These are phyloP conservation scores for Heliosperma pusillum DNA, from an alignment of 148 eudicot genomes.

Conservation along the genomic window DNA sequence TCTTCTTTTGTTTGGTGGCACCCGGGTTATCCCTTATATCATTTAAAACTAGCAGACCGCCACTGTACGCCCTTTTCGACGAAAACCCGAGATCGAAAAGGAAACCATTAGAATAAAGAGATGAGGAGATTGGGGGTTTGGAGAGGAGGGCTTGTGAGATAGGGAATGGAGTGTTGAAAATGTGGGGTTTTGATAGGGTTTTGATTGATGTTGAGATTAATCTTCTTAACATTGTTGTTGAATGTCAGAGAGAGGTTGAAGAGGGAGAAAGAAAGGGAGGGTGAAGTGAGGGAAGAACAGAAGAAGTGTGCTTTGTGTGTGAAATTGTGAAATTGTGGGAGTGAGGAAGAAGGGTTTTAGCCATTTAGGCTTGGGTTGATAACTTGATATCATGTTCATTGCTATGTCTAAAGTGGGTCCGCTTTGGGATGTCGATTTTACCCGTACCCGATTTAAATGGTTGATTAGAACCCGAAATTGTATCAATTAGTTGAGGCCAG, in stretches of 20 bases:
- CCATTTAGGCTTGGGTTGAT: too few species aligned
- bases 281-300: background rate
- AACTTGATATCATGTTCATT: too few species aligned
- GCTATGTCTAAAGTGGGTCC: too few species aligned
- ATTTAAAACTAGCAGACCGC: slow-evolving; percentile 57
- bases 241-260: background rate
- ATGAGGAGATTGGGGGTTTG: background rate
- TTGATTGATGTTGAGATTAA: slow-evolving; percentile 26
- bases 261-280: background rate
- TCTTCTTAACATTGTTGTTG: slow-evolving; percentile 35
- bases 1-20: slow-evolving; percentile 77
- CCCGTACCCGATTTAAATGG: too few species aligned
- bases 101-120: background rate
- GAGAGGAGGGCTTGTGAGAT: slow-evolving; percentile 6
- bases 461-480: too few species aligned
- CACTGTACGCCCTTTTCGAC: slow-evolving; percentile 41
- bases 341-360: too few species aligned
- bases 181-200: slow-evolving; percentile 20
- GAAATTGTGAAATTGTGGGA: too few species aligned
- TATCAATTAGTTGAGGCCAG: too few species aligned
- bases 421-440: too few species aligned
- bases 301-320: background rate
- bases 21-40: slow-evolving; percentile 85
- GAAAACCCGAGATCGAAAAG: slow-evolving; percentile 12
- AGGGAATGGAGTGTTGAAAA: background rate